Percentiles rank a stretch among this genome's conserved stretches.
phyloP scores from a whole-genome alignment of 371 early-diverging fungal species.

The Mucor indicus region DNA sequence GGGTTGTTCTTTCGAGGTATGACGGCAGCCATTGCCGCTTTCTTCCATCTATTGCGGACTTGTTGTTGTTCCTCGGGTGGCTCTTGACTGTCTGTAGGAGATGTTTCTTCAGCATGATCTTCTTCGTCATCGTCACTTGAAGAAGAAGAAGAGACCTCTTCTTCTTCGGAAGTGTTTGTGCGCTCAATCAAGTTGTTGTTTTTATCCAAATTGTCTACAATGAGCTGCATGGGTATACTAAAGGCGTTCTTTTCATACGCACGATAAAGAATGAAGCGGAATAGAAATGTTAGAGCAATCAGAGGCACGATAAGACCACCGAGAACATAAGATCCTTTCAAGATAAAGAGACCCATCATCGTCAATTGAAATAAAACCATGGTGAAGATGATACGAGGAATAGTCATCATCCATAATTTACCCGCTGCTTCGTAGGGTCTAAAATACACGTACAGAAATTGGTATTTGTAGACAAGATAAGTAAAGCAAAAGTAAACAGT shows the following conservation, averaged over 20 bases:
- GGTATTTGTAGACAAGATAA: constrained; percentile 84
- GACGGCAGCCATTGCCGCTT: constrained; percentile 19
- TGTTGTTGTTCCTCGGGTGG: too few species aligned
- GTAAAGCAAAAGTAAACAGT: constrained; percentile 74
- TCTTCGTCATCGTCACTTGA: not conserved
- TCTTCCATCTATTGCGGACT: constrained; percentile 29
- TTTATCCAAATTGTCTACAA: constrained; percentile 24
- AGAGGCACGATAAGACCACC: constrained; percentile 46
- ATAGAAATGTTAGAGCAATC: constrained; percentile 47
- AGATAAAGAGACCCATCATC: constrained; percentile 71
- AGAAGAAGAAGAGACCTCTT: too few species aligned
- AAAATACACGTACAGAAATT: constrained; percentile 81
- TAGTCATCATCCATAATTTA: constrained; percentile 72
- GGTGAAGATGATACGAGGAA: constrained; percentile 73
- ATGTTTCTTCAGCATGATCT: not conserved
- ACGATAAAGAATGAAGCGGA: constrained; percentile 42
- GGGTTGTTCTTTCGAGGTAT: not conserved
- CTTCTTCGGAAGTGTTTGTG: too few species aligned
- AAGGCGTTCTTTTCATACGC: constrained; percentile 49
- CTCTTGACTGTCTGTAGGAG: too few species aligned
- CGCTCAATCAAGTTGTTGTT: too few species aligned
- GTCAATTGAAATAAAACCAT: constrained; percentile 83
- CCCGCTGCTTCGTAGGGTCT: constrained; percentile 85
- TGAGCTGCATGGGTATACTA: constrained; percentile 35
- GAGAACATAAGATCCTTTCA: constrained; percentile 39